Evolutionary conservation across 306 rosid species (phyloP).

Genomic region (Arachis stenosperma): DNA sequence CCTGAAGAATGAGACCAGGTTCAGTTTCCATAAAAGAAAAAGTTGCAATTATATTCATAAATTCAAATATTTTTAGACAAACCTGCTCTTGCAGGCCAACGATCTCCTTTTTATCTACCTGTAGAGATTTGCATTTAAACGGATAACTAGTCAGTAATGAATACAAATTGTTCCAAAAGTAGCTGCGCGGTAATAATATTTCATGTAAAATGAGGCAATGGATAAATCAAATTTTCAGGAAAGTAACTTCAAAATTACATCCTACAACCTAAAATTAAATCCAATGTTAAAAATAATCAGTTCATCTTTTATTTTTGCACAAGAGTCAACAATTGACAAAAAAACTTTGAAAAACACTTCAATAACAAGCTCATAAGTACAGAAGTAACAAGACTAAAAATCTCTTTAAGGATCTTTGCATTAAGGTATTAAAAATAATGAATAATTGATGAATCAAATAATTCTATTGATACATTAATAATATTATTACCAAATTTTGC

Average conservation of each 20-base stretch:
- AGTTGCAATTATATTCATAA: constrained; percentile 10
- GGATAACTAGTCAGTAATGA: constrained; percentile 36
- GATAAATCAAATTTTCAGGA: background rate
- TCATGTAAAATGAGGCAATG: constrained; percentile 20
- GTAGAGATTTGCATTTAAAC: constrained; percentile 42
- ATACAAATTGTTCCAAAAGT: constrained; percentile 26
- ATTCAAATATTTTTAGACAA: background rate
- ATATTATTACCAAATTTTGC: no score
- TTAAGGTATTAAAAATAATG: no score
- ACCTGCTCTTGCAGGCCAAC: constrained; percentile 85
- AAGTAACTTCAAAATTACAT: constrained; percentile 27
- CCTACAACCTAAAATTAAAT: background rate
- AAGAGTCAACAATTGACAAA: background rate
- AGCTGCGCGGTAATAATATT: constrained; percentile 11
- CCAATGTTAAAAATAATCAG: constrained; percentile 6
- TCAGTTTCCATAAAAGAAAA: constrained; percentile 38
- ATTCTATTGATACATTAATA: no score
- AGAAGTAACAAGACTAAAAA: background rate
- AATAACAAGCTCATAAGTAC: background rate
- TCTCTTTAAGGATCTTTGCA: no score
- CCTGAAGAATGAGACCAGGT: constrained; percentile 57
- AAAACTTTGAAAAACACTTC: constrained; percentile 12
- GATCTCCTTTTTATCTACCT: constrained; percentile 85
- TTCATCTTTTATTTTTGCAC: background rate
- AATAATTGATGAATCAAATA: no score